Evolutionary conservation across 306 rosid genomes (phyloP).

Genomic region (Coriaria nepalensis): DNA sequence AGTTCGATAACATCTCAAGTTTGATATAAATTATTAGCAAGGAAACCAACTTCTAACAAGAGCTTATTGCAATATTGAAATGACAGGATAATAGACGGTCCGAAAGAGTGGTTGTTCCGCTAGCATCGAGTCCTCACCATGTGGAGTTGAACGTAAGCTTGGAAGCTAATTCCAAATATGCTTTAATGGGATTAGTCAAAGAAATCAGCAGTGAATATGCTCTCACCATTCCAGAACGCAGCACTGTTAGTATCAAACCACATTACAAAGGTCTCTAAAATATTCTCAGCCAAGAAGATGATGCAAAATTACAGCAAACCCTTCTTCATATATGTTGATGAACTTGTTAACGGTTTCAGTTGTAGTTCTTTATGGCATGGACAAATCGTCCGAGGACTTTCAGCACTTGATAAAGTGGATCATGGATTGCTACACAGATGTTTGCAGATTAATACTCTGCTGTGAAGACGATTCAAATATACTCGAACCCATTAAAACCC

Average conservation of each 20-base stretch:
- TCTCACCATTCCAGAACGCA: constrained; percentile 40
- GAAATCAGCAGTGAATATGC: constrained; percentile 57
- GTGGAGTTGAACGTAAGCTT: constrained; percentile 52
- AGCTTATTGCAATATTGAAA: constrained; percentile 7
- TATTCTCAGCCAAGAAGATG: background rate
- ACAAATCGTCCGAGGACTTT: constrained; percentile 52
- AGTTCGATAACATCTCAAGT: constrained; percentile 3
- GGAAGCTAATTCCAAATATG: constrained; percentile 65
- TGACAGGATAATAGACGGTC: constrained; percentile 53
- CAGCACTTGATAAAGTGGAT: constrained; percentile 84
- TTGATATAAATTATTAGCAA: background rate
- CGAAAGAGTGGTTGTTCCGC: constrained; percentile 48
- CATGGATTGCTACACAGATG: constrained; percentile 62
- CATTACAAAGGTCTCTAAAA: constrained; percentile 56
- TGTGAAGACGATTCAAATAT: constrained; percentile 52
- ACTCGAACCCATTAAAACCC: constrained; percentile 42
- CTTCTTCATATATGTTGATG: background rate
- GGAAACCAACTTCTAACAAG: background rate
- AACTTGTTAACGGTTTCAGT: constrained; percentile 30
- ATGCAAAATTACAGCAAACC: background rate
- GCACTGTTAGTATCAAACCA: constrained; percentile 35
- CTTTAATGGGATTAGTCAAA: constrained; percentile 63
- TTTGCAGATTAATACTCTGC: constrained; percentile 57
- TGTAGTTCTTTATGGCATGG: constrained; percentile 54
- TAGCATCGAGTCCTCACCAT: constrained; percentile 64